A percentile compares a stretch with the other conserved stretches of the same genome.
Evolutionary conservation across 345 rosid species (phyloP).

Genomic region (Syzygium grande): DNA sequence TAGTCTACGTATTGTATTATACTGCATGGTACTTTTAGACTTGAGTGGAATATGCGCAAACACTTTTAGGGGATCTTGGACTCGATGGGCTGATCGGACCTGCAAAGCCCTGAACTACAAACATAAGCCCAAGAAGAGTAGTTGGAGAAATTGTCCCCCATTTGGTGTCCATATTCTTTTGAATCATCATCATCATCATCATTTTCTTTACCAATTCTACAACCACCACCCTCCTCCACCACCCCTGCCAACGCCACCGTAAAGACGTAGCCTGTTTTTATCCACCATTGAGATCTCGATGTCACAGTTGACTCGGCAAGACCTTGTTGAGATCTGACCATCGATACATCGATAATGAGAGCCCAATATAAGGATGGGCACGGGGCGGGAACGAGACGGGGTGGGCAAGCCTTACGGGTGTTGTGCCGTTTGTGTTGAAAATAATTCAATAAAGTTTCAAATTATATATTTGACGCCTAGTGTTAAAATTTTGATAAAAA

Average conservation of each 20-base stretch:
- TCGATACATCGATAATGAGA: neutral
- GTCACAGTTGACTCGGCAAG: too few relatives aligned
- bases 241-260: neutral
- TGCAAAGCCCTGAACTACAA: neutral
- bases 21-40: neutral
- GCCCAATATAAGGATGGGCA: neutral
- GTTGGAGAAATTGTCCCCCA: accelerated
- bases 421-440: neutral
- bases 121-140: neutral
- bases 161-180: accelerated
- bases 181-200: neutral
- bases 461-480: neutral
- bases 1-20: neutral
- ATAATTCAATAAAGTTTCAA: neutral
- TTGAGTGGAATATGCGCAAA: neutral
- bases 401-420: neutral
- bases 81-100: neutral
- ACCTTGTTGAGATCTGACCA: neutral
- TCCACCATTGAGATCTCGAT: too few relatives aligned
- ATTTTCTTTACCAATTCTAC: neutral
- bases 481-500: neutral
- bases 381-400: accelerated
- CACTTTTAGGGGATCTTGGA: neutral
- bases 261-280: neutral
- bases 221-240: accelerated